phyloP scores from a whole-genome alignment of 2,329 filamentous ascomycete genomes.

The Stagonosporopsis vannaccii region DNA sequence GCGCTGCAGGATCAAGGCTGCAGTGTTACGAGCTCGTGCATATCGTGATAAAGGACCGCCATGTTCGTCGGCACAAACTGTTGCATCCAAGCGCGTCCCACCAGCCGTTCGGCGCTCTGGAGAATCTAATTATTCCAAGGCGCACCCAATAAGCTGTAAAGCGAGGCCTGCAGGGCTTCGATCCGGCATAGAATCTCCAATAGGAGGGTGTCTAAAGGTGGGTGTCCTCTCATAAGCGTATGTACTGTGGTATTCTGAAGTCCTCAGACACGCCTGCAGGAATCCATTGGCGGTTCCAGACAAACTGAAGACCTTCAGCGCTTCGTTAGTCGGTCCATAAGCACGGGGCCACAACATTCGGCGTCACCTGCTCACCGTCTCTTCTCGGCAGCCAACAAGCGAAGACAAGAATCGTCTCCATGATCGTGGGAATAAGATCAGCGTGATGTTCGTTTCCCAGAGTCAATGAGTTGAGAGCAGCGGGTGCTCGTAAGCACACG shows the following conservation, averaged over 20 bases:
- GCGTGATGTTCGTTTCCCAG: background rate
- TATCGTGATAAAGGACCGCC: slow-evolving; percentile 17
- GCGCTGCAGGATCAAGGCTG: slow-evolving; percentile 32
- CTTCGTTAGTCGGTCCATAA: slow-evolving; percentile 2
- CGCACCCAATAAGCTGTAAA: background rate
- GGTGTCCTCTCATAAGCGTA: background rate
- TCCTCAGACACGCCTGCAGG: background rate
- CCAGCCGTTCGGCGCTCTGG: background rate
- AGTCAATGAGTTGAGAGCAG: slow-evolving; percentile 15
- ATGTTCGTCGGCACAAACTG: slow-evolving; percentile 6
- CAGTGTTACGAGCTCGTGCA: slow-evolving; percentile 19
- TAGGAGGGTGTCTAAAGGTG: background rate
- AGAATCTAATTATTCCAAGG: background rate
- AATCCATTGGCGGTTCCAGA: background rate
- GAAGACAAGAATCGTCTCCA: background rate
- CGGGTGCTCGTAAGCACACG: slow-evolving; percentile 2
- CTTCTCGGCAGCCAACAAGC: slow-evolving; percentile 9
- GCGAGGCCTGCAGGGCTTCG: background rate
- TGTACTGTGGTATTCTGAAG: background rate
- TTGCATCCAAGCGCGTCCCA: background rate
- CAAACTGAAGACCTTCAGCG: slow-evolving; percentile 1
- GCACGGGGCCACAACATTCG: slow-evolving; percentile 11
- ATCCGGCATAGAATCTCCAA: background rate
- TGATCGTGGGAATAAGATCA: slow-evolving; percentile 17
- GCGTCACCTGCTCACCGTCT: slow-evolving; percentile 22